Evolutionary conservation across 202 grass and related monocot genomes (phyloP), one percentile per base, ranked within the genome.

Genomic region (Cymbopogon flexuosus): DNA sequence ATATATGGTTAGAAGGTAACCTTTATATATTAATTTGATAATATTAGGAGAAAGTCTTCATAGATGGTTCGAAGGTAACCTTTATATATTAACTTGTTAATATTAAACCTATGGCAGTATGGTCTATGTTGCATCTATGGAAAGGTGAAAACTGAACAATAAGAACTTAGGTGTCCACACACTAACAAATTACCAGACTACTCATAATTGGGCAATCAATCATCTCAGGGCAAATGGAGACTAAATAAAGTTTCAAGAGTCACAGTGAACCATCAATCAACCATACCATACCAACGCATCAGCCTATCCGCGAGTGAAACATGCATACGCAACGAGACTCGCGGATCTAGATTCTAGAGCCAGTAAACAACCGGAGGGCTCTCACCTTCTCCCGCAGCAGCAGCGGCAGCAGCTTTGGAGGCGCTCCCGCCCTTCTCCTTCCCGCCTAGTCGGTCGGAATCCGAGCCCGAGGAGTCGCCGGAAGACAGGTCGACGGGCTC

Each of bases 361-460:
- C 6, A 87, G 57, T 7, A 37, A 45, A 2, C 57, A 23, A 41
- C 29, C 9, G 19, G 41, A 65, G 40, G 80, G 39, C 18, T 70
- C 84, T 88, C 69, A 96, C 93, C 93, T 88, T 87, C 66, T n/a
- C 49, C 49, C 12, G 49, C 49, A 45, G 49, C 60, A 22, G 40
- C 35, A 60, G 27, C 1, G 2, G 78, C 21, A 0, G 40, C 35
- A 60, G 76, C 37, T 80, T 85, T 84, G 62, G 87, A 69, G 59
- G 71, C 71, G 57, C 69, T 87, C 45, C 46, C 66, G 10, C 62
- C 81, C 71, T 79, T 70, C 31, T 23, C 56, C 27, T 58, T 78
- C 1, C 13, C 67, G 0, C 33, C 18, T 43, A 82, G 39, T 12
- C 79, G 79, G 1, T 84, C 89, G 13, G 93, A 93, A 66, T 89